Conservation (phyloP, 805 yeast species). For the Starmerella stigmatis region DNA sequence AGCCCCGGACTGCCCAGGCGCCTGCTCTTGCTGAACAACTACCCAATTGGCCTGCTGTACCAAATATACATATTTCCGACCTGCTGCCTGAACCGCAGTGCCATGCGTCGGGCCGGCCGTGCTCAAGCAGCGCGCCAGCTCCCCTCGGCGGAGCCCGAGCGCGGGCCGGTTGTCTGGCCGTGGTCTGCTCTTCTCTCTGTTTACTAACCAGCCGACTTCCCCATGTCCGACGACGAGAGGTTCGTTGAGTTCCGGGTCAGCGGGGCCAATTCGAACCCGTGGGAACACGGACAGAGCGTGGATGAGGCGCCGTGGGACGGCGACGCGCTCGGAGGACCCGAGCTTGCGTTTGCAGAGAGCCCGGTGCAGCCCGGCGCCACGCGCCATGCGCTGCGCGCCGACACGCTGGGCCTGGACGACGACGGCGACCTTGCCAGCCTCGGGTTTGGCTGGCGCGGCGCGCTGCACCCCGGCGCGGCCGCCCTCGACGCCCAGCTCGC, state of each 20-base stretch:
- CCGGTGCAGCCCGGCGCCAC: not conserved
- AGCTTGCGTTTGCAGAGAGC: not conserved
- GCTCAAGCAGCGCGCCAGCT: no score
- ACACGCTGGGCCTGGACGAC: not conserved
- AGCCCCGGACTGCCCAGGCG: no score
- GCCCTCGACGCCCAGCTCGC: not conserved
- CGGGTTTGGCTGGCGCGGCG: conserved; percentile 1
- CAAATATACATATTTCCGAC: no score
- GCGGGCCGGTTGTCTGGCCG: no score
- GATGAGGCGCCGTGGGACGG: not conserved
- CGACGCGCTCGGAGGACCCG: not conserved
- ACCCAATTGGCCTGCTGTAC: no score
- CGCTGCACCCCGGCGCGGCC: not conserved
- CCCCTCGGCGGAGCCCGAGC: no score
- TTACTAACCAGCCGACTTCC: conserved; percentile 3
- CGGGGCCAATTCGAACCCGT: conserved; percentile 15
- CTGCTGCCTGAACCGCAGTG: no score
- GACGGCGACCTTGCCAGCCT: conserved; percentile 4
- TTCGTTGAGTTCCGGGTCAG: conserved; percentile 34
- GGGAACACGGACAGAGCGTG: not conserved
- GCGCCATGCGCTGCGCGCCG: not conserved
- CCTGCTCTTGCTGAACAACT: no score
- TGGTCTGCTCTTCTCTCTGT: no score
- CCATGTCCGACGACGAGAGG: conserved; percentile 26
- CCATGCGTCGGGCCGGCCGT: no score